A percentile compares a stretch with the other conserved stretches of the same genome.
Conservation (phyloP, 2,329 filamentous ascomycete species). For the Pyricularia sp. region DNA sequence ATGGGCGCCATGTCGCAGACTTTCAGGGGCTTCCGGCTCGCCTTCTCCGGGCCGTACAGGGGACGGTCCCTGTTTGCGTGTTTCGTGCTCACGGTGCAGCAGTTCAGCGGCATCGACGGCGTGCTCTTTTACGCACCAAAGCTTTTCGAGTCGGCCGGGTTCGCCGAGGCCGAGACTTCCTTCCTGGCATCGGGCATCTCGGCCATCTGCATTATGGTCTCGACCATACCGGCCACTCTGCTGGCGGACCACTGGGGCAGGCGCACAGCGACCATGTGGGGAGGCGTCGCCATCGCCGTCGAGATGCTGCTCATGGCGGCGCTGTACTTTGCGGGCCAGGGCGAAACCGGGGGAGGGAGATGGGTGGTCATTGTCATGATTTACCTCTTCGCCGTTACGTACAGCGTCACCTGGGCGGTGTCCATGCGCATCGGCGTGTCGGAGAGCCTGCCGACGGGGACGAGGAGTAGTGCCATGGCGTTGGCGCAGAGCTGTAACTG, state of each 20-base stretch:
- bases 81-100: conserved; percentile 50
- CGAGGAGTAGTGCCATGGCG: conserved; percentile 43
- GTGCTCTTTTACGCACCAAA: conserved; percentile 53
- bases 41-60: conserved; percentile 27
- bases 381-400: conserved; percentile 37
- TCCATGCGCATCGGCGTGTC: conserved; percentile 41
- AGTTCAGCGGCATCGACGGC: conserved; percentile 52
- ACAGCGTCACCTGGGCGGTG: conserved; percentile 41
- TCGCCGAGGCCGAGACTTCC: conserved; percentile 38
- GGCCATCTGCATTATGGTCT: conserved; percentile 43
- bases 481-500: conserved; percentile 45
- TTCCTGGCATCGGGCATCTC: conserved; percentile 52
- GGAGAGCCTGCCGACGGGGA: conserved; percentile 46
- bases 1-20: conserved; percentile 18
- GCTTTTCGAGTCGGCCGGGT: conserved; percentile 49
- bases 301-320: conserved; percentile 44
- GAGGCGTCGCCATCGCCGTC: conserved; percentile 38
- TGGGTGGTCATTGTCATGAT: conserved; percentile 43
- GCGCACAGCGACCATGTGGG: conserved; percentile 40
- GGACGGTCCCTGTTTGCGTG: conserved; percentile 39
- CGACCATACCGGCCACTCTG: conserved; percentile 43
- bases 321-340: conserved; percentile 34
- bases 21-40: conserved; percentile 20
- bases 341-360: conserved; percentile 28
- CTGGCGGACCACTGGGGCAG: conserved; percentile 48